Conservation (phyloP, 2,329 filamentous ascomycete genomes). For the Aspergillus phoenicis region DNA sequence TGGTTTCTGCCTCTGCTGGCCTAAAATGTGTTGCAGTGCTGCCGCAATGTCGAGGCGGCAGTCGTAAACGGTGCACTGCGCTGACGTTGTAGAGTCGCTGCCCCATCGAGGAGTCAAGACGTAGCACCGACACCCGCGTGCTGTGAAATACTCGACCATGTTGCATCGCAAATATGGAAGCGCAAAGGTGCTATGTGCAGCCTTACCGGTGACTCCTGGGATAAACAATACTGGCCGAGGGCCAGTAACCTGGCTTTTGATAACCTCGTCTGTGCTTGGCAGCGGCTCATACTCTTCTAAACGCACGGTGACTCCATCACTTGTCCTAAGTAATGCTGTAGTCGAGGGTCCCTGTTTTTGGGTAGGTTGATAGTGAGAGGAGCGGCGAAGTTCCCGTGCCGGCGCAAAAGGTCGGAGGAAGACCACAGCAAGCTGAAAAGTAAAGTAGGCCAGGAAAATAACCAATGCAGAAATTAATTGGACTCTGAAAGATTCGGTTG, state of each 20-base stretch:
- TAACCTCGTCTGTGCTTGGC: neutral
- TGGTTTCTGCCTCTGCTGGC: neutral
- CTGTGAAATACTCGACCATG: conserved; percentile 13
- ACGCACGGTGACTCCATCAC: neutral
- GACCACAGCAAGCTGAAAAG: conserved; percentile 10
- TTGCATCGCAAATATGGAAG: conserved; percentile 12
- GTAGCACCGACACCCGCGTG: conserved; percentile 6
- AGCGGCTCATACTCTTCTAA: conserved; percentile 6
- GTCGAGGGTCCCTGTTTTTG: neutral
- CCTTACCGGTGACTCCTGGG: conserved; percentile 9
- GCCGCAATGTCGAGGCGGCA: conserved; percentile 14
- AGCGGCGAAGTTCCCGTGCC: neutral
- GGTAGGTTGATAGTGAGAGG: neutral
- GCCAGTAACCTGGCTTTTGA: neutral
- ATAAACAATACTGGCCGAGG: conserved; percentile 12
- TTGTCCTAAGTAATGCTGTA: neutral
- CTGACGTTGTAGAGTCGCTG: neutral
- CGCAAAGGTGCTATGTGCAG: conserved; percentile 2
- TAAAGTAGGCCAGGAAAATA: conserved; percentile 15
- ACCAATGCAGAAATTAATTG: neutral
- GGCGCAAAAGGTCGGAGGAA: conserved; percentile 17
- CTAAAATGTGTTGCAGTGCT: neutral
- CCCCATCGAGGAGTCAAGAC: conserved; percentile 12
- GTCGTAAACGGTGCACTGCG: conserved; percentile 12
- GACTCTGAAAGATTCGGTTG: neutral